These are phyloP conservation scores for Kwoniella sp. DNA, from an alignment of 768 basidiomycete species.

Conservation along the genomic window DNA sequence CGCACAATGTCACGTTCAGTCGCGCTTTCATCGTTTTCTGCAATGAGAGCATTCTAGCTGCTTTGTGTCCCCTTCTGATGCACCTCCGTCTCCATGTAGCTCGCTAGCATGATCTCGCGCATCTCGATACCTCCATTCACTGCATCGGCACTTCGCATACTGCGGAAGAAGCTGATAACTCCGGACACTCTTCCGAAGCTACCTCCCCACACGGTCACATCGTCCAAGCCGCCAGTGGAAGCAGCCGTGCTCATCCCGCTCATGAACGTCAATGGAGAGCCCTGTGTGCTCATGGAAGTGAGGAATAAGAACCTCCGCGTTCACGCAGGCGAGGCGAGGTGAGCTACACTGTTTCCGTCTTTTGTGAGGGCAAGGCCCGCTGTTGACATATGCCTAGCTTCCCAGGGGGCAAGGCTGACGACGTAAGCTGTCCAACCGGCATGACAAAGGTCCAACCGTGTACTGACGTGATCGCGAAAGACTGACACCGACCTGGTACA, in stretches of 20 bases:
- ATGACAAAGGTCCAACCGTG: too few relatives aligned
- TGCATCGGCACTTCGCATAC: background rate
- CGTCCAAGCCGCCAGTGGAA: slow-evolving; percentile 17
- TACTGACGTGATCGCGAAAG: too few relatives aligned
- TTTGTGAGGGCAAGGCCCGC: too few relatives aligned
- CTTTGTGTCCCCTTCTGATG: too few relatives aligned
- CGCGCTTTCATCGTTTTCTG: too few relatives aligned
- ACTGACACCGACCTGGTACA: slow-evolving; percentile 21
- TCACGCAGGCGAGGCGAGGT: slow-evolving; percentile 49
- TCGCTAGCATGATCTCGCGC: background rate
- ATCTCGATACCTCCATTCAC: slow-evolving; percentile 15
- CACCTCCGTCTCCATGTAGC: too few relatives aligned
- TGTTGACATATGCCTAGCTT: slow-evolving; percentile 37
- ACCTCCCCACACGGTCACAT: slow-evolving; percentile 12
- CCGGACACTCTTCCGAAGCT: slow-evolving; percentile 15
- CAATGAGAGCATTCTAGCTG: too few relatives aligned
- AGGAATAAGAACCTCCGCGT: slow-evolving; percentile 35
- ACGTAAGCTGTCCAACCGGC: slow-evolving; percentile 29
- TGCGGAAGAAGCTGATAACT: slow-evolving; percentile 19
- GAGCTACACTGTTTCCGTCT: slow-evolving; percentile 14
- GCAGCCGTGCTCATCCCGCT: slow-evolving; percentile 46
- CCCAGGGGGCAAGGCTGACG: slow-evolving; percentile 47
- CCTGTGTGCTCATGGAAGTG: slow-evolving; percentile 41
- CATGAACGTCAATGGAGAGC: slow-evolving; percentile 30
- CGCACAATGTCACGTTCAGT: too few relatives aligned